phyloP scores from a whole-genome alignment of 495 filamentous ascomycete genomes.

The Hypoxylon subgilvum region DNA sequence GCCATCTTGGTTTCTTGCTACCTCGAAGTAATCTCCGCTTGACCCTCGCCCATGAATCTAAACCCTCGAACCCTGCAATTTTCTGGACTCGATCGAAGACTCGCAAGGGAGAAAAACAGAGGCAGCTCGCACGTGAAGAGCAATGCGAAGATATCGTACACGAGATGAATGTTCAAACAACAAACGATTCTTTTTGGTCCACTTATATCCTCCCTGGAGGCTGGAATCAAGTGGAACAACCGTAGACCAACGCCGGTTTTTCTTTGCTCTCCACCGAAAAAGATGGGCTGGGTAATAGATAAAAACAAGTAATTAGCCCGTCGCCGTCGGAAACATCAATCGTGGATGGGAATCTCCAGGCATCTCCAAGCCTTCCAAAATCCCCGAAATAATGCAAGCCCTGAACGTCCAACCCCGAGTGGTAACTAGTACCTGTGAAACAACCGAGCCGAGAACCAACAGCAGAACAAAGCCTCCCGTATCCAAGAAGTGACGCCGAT shows the following conservation, averaged over 20 bases:
- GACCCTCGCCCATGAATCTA: constrained; percentile 5
- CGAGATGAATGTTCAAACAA: constrained; percentile 14
- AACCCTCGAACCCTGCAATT: constrained; percentile 6
- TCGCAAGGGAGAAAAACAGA: constrained; percentile 8
- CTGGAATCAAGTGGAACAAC: constrained; percentile 20
- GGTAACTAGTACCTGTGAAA: constrained; percentile 31
- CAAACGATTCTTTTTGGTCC: constrained; percentile 12
- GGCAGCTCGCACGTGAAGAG: background rate
- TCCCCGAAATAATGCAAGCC: constrained; percentile 33
- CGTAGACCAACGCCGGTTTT: constrained; percentile 33
- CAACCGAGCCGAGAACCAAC: constrained; percentile 29
- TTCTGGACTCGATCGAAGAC: constrained; percentile 5
- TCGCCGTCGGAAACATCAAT: constrained; percentile 33
- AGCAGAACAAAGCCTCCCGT: constrained; percentile 28
- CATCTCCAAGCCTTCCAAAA: constrained; percentile 24
- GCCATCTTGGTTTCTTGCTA: constrained; percentile 13
- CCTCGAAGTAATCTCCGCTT: constrained; percentile 14
- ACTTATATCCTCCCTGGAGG: background rate
- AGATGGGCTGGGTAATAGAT: constrained; percentile 8
- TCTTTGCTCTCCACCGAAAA: constrained; percentile 16
- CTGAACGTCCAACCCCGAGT: constrained; percentile 37
- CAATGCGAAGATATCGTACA: constrained; percentile 32
- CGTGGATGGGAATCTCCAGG: constrained; percentile 35
- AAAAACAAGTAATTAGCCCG: constrained; percentile 29
- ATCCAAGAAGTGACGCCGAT: constrained; percentile 31